Conservation (phyloP, 2,329 filamentous ascomycete genomes). For the Didymella pomorum region DNA sequence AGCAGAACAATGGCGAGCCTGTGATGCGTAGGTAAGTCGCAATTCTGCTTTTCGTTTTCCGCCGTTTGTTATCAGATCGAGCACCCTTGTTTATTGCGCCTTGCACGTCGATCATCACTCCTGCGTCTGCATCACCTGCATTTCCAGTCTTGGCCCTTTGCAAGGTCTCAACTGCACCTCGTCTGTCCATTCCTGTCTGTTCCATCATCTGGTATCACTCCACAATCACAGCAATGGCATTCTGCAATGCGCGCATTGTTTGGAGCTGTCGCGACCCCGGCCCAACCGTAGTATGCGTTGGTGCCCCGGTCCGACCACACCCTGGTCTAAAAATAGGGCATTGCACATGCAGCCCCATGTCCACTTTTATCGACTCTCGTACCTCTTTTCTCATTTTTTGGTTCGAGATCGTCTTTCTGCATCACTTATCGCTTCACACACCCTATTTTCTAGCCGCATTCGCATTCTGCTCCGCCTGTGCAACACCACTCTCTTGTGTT, state of each 20-base stretch:
- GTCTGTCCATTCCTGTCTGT: neutral
- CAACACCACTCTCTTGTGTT: conserved; percentile 11
- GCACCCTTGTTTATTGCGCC: conserved; percentile 10
- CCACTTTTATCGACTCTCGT: conserved; percentile 45
- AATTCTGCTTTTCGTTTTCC: conserved; percentile 19
- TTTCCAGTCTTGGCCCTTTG: neutral
- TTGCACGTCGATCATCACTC: conserved; percentile 2
- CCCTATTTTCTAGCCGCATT: conserved; percentile 23
- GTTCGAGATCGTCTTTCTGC: conserved; percentile 18
- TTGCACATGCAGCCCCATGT: conserved; percentile 43
- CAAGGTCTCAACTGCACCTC: neutral
- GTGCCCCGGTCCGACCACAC: conserved; percentile 47
- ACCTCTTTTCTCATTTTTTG: conserved; percentile 28
- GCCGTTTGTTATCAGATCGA: conserved; percentile 6
- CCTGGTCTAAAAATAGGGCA: conserved; percentile 49
- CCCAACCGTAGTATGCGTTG: conserved; percentile 50
- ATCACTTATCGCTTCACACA: conserved; percentile 18
- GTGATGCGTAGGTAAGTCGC: conserved; percentile 71
- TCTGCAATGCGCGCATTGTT: conserved; percentile 15
- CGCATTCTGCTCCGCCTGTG: conserved; percentile 15
- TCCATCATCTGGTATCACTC: neutral
- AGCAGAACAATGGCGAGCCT: conserved; percentile 55
- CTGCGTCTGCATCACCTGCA: conserved; percentile 6
- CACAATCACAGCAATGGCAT: conserved; percentile 3
- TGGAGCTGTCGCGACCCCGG: conserved; percentile 28